Evolutionary conservation across 2,329 filamentous ascomycete species (phyloP), one percentile per base, ranked within the genome.

Genomic region (Aspergillus eucalypticola): DNA sequence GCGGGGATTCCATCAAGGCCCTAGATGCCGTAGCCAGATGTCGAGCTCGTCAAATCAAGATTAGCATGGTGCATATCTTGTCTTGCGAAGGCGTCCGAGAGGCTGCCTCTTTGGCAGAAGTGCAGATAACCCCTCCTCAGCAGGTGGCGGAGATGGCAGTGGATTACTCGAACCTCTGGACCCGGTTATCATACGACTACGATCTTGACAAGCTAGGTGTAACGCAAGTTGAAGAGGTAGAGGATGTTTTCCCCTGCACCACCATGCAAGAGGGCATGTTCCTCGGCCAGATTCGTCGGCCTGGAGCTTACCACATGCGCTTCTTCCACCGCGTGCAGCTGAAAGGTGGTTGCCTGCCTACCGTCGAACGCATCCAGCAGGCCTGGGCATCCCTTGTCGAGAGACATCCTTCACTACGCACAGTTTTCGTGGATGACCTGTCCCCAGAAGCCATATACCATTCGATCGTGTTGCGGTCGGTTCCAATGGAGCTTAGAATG

Each of bases 361-460:
- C 76, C 13, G 32, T 76, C 4, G 53, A 57, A 3, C 71, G 71
- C 23, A 71, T 79, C 65, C 73, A 71, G 53, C 57, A 64, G 4
- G 71, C 76, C 2, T 79, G 75, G 74, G 65, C 74, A 32, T 63
- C 63, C 15, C 68, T 73, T 2, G 67, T 77, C 1, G 65, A 71
- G 1, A 64, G 74, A 0, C 80, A 85, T 15, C 79, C 90, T 1
- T 84, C 93, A 15, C 71, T 96, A 3, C 83, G 91, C 23, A 91
- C 89, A 0, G 79, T 78, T 0, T 96, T 96, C 67, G 76, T 91
- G 0, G 75, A 86, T 0, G 77, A 38, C 15, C 23, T 51, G 0
- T 29, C 42, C 8, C n/a, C n/a, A 23, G 46, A 50, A 2, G 27
- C 27, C 25, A 38, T 38, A 5, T 52, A 32, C 13, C 49, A 52